A percentile compares a stretch with the other conserved stretches of the same genome.
Conservation (phyloP, 1,139 yeast genomes). For the Arxiozyma heterogenica region DNA sequence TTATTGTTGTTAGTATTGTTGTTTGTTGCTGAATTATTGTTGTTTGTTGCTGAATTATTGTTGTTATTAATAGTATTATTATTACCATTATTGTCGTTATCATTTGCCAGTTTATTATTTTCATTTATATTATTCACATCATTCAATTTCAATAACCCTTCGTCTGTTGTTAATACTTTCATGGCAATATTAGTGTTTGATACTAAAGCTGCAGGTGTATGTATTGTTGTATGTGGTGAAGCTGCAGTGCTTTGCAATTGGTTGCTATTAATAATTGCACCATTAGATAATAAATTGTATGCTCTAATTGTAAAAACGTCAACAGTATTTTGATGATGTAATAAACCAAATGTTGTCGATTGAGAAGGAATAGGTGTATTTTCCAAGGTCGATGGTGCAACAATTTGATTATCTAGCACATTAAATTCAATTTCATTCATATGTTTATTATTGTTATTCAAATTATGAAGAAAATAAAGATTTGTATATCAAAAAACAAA, state of each 20-base stretch:
- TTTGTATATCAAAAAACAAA: too few relatives aligned
- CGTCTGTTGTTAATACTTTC: constrained; percentile 1
- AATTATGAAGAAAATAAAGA: background rate
- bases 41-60: too few relatives aligned
- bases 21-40: background rate
- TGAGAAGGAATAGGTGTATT: background rate
- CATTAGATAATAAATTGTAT: constrained; percentile 23
- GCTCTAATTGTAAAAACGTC: constrained; percentile 29
- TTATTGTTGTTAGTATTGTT: background rate
- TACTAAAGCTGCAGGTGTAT: constrained; percentile 14
- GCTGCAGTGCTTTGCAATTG: constrained; percentile 15
- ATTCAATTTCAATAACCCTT: background rate
- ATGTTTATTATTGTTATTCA: background rate
- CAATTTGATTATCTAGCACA: background rate
- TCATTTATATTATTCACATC: background rate
- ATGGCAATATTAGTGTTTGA: constrained; percentile 2
- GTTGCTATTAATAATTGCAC: constrained; percentile 19
- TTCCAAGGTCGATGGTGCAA: constrained; percentile 1
- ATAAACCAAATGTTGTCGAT: background rate
- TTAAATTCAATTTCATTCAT: constrained; percentile 5
- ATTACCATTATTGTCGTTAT: background rate
- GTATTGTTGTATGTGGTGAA: constrained; percentile 20
- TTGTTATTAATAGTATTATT: background rate
- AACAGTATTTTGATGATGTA: constrained; percentile 27
- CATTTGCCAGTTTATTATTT: background rate